Evolutionary conservation across 108 stramenopile genomes (phyloP), one percentile per base, ranked within the genome.

Genomic region (Stephanodiscus triporus): DNA sequence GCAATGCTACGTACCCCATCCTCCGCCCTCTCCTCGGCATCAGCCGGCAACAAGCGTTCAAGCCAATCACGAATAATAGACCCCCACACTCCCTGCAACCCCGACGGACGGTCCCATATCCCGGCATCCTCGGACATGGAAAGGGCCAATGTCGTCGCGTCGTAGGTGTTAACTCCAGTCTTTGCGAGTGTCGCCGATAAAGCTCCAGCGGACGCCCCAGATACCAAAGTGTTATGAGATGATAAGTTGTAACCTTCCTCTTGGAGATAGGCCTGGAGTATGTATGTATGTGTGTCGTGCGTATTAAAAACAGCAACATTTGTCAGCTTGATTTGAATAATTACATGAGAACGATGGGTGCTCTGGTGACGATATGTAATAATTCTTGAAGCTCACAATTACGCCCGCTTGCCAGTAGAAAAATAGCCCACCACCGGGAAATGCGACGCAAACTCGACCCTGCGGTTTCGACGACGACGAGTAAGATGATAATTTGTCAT

Each of bases 331-430:
- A 45, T 45, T 45, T 45, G 43, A 45, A 45, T 45, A 14, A 3
- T n/a, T n/a, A n/a, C 13, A 17, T 16, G 43, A 45, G 40, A 42
- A 9, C 11, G 9, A 9, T 14, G 43, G 43, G 40, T 40, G 40
- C 40, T 40, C 40, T 9, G 20, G 20, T 23, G 48, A 27, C n/a
- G n/a, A 66, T 19, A 27, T 54, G 27, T 24, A 38, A 24, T 42
- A 20, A 71, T 45, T 7, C 34, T 17, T 29, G 56, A 32, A 1
- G 63, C 76, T 68, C 65, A 77, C 77, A 23, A 95, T 83, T 22
- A 86, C 91, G 9, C 96, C 96, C 2, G 96, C 94, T 85, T 96
- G 94, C 91, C 95, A 96, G 64, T 93, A 97, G 57, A 96, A 97
- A 77, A 91, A 95, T 2, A 95, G 83, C 0, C 96, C 95, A 26